These are phyloP conservation scores for Leucaena leucocephala DNA, from an alignment of 306 rosid genomes.

Conservation along the genomic window DNA sequence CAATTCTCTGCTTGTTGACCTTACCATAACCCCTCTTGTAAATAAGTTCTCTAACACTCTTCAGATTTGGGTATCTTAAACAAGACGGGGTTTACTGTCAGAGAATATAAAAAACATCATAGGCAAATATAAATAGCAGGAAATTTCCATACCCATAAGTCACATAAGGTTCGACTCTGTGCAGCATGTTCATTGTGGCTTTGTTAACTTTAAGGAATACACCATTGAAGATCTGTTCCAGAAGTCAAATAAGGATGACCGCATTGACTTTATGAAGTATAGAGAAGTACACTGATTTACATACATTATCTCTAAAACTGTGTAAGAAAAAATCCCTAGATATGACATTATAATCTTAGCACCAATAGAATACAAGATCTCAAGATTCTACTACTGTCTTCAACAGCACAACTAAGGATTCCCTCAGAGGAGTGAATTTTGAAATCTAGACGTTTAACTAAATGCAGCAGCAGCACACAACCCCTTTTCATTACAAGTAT, in stretches of 20 bases:
- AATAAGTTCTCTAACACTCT: conserved; percentile 82
- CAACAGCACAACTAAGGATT: not conserved
- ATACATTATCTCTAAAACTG: not conserved
- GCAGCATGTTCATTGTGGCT: conserved; percentile 87
- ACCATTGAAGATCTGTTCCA: conserved; percentile 79
- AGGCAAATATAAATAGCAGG: not conserved
- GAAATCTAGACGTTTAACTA: not conserved
- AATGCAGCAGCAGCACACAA: not conserved
- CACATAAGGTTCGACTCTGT: conserved; percentile 86
- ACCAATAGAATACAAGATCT: not conserved
- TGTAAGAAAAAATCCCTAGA: not conserved
- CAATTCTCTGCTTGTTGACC: conserved; percentile 69
- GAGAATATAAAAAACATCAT: not conserved
- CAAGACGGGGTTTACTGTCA: not conserved
- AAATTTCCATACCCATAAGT: conserved; percentile 67
- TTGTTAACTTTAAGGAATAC: conserved; percentile 94
- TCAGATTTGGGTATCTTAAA: conserved; percentile 78
- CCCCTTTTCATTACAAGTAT: not conserved
- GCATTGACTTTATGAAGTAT: not conserved
- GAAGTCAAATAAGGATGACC: not conserved
- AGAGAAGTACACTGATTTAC: not conserved
- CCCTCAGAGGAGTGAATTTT: too few relatives aligned
- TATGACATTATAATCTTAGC: not conserved
- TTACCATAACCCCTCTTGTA: conserved; percentile 88
- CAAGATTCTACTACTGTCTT: not conserved